phyloP scores from a whole-genome alignment of 2,329 filamentous ascomycete genomes.

The Ophiocordyceps australis region DNA sequence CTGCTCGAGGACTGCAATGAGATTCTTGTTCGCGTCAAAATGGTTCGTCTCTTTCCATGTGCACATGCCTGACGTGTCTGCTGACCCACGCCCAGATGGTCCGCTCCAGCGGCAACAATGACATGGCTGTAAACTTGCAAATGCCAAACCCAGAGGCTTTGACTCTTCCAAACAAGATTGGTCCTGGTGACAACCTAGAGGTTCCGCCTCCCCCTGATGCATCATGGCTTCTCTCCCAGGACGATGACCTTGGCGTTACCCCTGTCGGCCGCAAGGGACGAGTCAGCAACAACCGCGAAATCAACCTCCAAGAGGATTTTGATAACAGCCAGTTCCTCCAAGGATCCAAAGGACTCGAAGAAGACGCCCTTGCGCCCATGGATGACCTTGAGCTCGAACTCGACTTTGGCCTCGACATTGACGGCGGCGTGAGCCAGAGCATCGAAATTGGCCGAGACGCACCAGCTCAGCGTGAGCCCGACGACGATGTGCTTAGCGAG shows the following conservation, averaged over 20 bases:
- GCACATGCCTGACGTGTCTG: background rate
- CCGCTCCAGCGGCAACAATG: constrained; percentile 84
- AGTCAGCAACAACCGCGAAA: constrained; percentile 41
- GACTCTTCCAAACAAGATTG: constrained; percentile 80
- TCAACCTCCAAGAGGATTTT: constrained; percentile 51
- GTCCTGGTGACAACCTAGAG: constrained; percentile 67
- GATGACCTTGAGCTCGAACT: constrained; percentile 57
- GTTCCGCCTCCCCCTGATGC: constrained; percentile 75
- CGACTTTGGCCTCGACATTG: constrained; percentile 57
- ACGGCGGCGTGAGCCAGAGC: constrained; percentile 46
- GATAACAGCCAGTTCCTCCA: constrained; percentile 69
- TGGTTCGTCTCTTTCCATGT: constrained; percentile 38
- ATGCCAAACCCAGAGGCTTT: constrained; percentile 71
- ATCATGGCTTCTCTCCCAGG: constrained; percentile 62
- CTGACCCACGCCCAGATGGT: constrained; percentile 51
- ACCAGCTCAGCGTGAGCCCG: constrained; percentile 44
- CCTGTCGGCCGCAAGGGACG: constrained; percentile 38
- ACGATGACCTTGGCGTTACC: constrained; percentile 39
- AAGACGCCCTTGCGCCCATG: constrained; percentile 35
- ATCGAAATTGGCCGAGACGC: constrained; percentile 87
- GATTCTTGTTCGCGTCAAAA: constrained; percentile 93
- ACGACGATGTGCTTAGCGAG: constrained; percentile 53
- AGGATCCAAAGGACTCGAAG: constrained; percentile 40
- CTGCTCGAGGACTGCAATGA: constrained; percentile 95
- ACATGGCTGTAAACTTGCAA: constrained; percentile 70